Evolutionary conservation across 148 eudicot species (phyloP).

Genomic region (Euryodendron excelsum): DNA sequence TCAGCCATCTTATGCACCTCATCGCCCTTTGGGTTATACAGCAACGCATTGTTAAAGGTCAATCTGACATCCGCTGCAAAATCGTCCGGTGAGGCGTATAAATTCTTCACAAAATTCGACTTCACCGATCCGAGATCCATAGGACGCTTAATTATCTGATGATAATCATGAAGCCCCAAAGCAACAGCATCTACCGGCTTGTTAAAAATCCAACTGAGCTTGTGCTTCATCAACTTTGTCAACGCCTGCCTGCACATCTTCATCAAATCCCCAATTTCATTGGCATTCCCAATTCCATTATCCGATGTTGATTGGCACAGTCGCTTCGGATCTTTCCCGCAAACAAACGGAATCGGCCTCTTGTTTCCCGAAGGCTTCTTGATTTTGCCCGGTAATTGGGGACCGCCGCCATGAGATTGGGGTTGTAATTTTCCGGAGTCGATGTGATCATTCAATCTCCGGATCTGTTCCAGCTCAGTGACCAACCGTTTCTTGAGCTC

Average conservation of each 20-base stretch:
- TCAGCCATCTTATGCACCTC: constrained; percentile 62
- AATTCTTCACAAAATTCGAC: constrained; percentile 27
- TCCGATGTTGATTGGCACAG: constrained; percentile 11
- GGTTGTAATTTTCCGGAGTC: constrained; percentile 32
- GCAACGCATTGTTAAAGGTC: constrained; percentile 67
- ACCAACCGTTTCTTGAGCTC: constrained; percentile 36
- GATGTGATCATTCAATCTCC: constrained; percentile 36
- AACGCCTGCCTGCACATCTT: constrained; percentile 44
- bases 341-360: constrained; percentile 24
- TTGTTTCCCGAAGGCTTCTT: constrained; percentile 37
- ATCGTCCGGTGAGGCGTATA: constrained; percentile 48
- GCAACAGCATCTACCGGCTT: constrained; percentile 45
- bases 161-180: constrained; percentile 56
- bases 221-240: constrained; percentile 45
- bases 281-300: constrained; percentile 7
- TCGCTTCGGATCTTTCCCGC: constrained; percentile 16
- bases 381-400: constrained; percentile 21
- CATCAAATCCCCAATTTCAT: constrained; percentile 29
- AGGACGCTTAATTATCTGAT: constrained; percentile 43
- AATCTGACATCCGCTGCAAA: constrained; percentile 71
- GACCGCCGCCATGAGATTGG: neutral
- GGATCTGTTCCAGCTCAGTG: constrained; percentile 41
- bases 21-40: constrained; percentile 72
- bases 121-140: constrained; percentile 65
- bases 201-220: constrained; percentile 41